Evolutionary conservation across 2,329 filamentous ascomycete species (phyloP), one percentile per base, ranked within the genome.

Genomic region (Aureobasidium lini): DNA sequence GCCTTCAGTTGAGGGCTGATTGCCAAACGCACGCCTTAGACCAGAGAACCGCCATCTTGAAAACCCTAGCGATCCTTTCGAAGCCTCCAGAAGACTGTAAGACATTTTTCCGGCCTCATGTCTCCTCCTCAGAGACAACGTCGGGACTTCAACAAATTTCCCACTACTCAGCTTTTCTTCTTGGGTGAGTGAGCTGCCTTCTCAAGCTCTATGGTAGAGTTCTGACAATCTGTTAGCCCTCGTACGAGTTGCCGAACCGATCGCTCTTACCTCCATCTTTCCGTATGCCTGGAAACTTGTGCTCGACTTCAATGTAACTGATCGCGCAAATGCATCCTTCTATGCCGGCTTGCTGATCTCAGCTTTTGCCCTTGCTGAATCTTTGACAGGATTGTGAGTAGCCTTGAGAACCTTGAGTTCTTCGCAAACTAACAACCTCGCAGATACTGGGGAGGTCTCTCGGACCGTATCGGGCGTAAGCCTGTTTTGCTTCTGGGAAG

Each of bases 241-340:
- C 79, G 92, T 95, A 70, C 90, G 92, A 63, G 84, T 96, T 65
- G 89, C 91, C 57, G 92, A 96, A 74, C 92, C 92, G 23, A 93
- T 96, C 67, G 91, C 92, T 53, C 82, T 96, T 64, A 96, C 91
- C 1, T 94, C 89, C 69, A 94, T 96, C 73, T 95, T 93, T 68
- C 92, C 92, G 18, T 96, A 96, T 73, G 89, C 89, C 62, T 95
- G 88, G 88, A 82, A 87, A 62, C 84, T 93, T 66, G 86, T 93
- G 65, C 89, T 89, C 73, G 80, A 84, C 66, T 90, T 90, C 73
- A 69, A 89, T 42, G 80, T 92, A 66, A 88, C 87, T 63, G 81
- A 83, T 66, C 83, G 85, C 65, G 77, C 83, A 74, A 84, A 92
- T 83, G 89, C 89, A 62, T 95, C 86, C 39, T 93, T 89, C 75